These are phyloP conservation scores for Rubia occidens DNA, from an alignment of 305 asterid species.

Conservation along the genomic window DNA sequence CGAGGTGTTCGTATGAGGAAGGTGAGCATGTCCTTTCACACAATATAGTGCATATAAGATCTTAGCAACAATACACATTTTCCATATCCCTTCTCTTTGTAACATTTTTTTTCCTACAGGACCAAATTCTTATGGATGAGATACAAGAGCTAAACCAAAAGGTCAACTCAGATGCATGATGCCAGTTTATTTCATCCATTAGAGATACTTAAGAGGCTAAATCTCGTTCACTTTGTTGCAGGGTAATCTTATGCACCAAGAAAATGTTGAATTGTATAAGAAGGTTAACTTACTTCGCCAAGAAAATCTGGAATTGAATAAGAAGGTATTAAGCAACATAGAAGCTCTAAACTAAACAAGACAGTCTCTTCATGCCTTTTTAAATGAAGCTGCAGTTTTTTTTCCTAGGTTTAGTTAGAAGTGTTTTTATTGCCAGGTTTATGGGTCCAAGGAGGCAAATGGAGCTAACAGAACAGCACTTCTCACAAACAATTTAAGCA, in stretches of 20 bases:
- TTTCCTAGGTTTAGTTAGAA: not conserved
- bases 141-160: constrained; percentile 48
- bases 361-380: not conserved
- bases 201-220: constrained; percentile 23
- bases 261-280: constrained; percentile 53
- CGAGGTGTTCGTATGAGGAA: constrained; percentile 50
- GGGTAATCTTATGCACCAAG: constrained; percentile 57
- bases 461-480: constrained; percentile 33
- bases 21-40: constrained; percentile 29
- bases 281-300: constrained; percentile 39
- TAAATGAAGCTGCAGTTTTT: not conserved
- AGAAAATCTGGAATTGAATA: constrained; percentile 43
- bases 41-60: constrained; percentile 4
- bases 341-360: constrained; percentile 8
- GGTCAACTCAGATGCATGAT: constrained; percentile 29
- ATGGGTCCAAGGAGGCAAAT: constrained; percentile 37
- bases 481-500: constrained; percentile 29
- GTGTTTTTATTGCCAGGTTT: constrained; percentile 33
- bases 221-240: constrained; percentile 32
- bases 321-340: constrained; percentile 34
- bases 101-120: constrained; percentile 28
- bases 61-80: not conserved
- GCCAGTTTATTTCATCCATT: constrained; percentile 3
- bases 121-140: constrained; percentile 43
- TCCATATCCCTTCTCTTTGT: not conserved